phyloP scores from a whole-genome alignment of 768 basidiomycete species.

The Auriscalpium microsporum region DNA sequence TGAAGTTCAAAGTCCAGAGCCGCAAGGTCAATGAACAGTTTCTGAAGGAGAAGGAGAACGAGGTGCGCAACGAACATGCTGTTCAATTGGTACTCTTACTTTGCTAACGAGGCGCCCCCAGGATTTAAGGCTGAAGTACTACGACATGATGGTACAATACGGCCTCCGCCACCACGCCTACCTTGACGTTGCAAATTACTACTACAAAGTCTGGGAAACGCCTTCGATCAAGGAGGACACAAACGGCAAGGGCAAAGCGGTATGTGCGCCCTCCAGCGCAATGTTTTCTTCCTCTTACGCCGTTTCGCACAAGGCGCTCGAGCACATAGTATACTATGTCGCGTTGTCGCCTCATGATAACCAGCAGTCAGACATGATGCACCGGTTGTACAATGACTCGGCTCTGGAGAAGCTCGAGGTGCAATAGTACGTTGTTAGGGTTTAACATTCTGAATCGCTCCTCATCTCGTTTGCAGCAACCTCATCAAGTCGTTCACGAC shows the following conservation, averaged over 20 bases:
- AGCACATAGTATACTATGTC: conserved; percentile 92
- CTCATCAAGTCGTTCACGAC: conserved; percentile 92
- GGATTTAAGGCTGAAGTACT: conserved; percentile 95
- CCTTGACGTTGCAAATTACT: conserved; percentile 91
- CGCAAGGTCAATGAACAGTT: conserved; percentile 92
- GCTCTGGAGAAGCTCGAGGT: conserved; percentile 73
- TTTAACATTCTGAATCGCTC: conserved; percentile 1
- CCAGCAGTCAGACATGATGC: conserved; percentile 95
- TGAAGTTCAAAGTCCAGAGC: conserved; percentile 83
- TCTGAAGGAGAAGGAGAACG: conserved; percentile 80
- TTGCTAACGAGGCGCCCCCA: conserved; percentile 25
- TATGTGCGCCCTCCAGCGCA: conserved; percentile 26
- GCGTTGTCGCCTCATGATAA: conserved; percentile 92
- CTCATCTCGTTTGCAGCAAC: conserved; percentile 46
- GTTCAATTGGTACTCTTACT: not conserved
- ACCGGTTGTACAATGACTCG: conserved; percentile 75
- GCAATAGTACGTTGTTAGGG: conserved; percentile 53
- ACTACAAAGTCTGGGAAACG: conserved; percentile 96
- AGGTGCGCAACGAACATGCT: conserved; percentile 41
- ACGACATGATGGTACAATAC: conserved; percentile 94
- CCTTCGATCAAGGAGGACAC: conserved; percentile 86
- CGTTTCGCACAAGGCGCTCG: conserved; percentile 63
- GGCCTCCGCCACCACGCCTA: conserved; percentile 79
- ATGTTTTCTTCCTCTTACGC: too few species aligned
- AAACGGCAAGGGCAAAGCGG: conserved; percentile 56